phyloP scores from a whole-genome alignment of 225 moss, liverwort and hornwort genomes.

The Rhytidiadelphus loreus region DNA sequence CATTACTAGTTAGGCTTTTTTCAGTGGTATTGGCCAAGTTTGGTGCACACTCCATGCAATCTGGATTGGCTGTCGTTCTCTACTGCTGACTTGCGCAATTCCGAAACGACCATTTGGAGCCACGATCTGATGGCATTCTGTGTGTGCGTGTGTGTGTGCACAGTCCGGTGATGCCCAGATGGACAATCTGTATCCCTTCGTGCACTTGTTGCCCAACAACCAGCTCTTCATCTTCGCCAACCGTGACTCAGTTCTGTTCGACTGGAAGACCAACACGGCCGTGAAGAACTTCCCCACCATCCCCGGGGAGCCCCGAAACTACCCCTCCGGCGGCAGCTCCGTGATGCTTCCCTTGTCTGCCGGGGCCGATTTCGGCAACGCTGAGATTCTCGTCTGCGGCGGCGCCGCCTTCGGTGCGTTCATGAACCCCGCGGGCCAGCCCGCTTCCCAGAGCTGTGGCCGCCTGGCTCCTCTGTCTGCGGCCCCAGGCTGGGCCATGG shows the following conservation, averaged over 20 bases:
- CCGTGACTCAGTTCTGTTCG: conserved; percentile 22
- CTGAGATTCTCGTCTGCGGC: conserved; percentile 22
- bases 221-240: conserved; percentile 45
- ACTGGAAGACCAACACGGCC: conserved; percentile 11
- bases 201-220: conserved; percentile 29
- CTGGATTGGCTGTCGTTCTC: not conserved
- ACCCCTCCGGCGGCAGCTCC: conserved; percentile 37
- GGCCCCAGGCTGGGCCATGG: conserved; percentile 20
- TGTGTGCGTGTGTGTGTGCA: not conserved
- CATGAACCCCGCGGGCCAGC: not conserved
- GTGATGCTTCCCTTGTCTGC: conserved; percentile 21
- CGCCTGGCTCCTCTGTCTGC: conserved; percentile 13
- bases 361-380: not conserved
- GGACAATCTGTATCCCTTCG: conserved; percentile 42
- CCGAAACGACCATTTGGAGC: not conserved
- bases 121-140: not conserved
- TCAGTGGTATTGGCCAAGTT: too few relatives aligned
- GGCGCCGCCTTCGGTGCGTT: conserved; percentile 11
- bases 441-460: conserved; percentile 30
- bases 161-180: conserved; percentile 13
- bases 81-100: not conserved
- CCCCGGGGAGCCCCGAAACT: conserved; percentile 38
- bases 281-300: conserved; percentile 13
- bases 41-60: not conserved
- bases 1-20: not conserved